These are phyloP conservation scores for Aureobasidium sp. DNA, from an alignment of 2,329 filamentous ascomycete species.

Conservation along the genomic window DNA sequence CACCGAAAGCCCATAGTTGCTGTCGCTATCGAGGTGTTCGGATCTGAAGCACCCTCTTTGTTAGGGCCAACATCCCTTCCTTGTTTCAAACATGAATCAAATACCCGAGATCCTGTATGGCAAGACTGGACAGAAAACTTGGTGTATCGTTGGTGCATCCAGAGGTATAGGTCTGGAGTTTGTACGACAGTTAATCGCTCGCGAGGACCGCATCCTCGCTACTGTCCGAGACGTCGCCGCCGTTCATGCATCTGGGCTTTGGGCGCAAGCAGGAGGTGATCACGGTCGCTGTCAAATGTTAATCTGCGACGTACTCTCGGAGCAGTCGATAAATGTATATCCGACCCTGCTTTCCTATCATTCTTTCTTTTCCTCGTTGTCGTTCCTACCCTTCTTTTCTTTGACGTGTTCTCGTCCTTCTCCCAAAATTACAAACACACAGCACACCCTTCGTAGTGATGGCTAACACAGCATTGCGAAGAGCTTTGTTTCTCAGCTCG, in stretches of 20 bases:
- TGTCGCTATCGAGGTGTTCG: background rate
- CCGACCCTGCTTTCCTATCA: background rate
- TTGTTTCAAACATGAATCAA: slow-evolving; percentile 27
- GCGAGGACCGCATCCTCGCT: slow-evolving; percentile 42
- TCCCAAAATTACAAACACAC: background rate
- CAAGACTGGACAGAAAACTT: slow-evolving; percentile 31
- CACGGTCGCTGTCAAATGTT: slow-evolving; percentile 40
- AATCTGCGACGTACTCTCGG: slow-evolving; percentile 46
- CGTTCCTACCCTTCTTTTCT: background rate
- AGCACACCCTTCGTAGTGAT: background rate
- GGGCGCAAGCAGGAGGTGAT: slow-evolving; percentile 33
- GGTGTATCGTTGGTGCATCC: slow-evolving; percentile 39
- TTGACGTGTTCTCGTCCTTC: background rate
- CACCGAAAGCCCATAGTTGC: background rate
- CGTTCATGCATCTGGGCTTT: slow-evolving; percentile 31
- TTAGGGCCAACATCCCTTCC: background rate
- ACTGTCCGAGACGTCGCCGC: slow-evolving; percentile 39
- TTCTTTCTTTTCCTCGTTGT: background rate
- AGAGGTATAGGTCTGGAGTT: slow-evolving; percentile 45
- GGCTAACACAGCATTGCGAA: slow-evolving; percentile 18
- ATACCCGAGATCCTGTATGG: slow-evolving; percentile 35
- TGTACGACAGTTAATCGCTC: slow-evolving; percentile 39
- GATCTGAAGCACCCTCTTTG: background rate
- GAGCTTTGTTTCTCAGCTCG: slow-evolving; percentile 35
- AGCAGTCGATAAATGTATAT: slow-evolving; percentile 41